Percentiles rank a stretch among this genome's conserved stretches.
These are phyloP conservation scores for Cladosporium sp. DNA, from an alignment of 2,329 filamentous ascomycete genomes.

Conservation along the genomic window DNA sequence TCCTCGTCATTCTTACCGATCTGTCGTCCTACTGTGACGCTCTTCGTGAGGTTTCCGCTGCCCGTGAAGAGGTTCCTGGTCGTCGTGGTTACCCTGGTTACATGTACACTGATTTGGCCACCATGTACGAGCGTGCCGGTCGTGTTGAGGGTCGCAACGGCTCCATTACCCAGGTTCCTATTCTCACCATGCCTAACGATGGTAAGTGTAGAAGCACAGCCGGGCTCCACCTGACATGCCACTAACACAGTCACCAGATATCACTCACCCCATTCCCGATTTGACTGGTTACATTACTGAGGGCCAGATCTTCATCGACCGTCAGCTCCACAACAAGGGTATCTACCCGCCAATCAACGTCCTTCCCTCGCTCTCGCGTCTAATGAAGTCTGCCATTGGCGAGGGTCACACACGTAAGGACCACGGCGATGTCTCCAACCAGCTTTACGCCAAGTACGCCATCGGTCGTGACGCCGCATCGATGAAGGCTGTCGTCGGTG, in stretches of 20 bases:
- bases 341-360: constrained; percentile 99
- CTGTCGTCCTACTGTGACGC: constrained; percentile 98
- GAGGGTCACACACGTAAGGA: constrained; percentile 96
- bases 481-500: constrained; percentile 99
- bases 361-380: constrained; percentile 91
- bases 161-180: constrained; percentile 98
- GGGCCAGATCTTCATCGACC: constrained; percentile 97
- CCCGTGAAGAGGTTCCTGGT: constrained; percentile 97
- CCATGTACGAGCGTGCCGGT: constrained; percentile 98
- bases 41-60: constrained; percentile 95
- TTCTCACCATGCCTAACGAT: constrained; percentile 99
- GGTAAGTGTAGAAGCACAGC: constrained; percentile 51
- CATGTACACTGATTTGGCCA: constrained; percentile 99
- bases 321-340: constrained; percentile 90
- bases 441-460: constrained; percentile 99
- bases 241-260: constrained; percentile 57
- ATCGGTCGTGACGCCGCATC: constrained; percentile 96
- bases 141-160: constrained; percentile 96
- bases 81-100: constrained; percentile 99
- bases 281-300: constrained; percentile 99
- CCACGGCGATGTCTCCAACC: constrained; percentile 97
- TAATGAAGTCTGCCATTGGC: constrained; percentile 99
- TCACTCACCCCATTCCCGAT: constrained; percentile 98
- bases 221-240: neutral
- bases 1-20: constrained; percentile 97